These are phyloP conservation scores for Patellaria atrata DNA, from an alignment of 495 filamentous ascomycete genomes.

Conservation along the genomic window DNA sequence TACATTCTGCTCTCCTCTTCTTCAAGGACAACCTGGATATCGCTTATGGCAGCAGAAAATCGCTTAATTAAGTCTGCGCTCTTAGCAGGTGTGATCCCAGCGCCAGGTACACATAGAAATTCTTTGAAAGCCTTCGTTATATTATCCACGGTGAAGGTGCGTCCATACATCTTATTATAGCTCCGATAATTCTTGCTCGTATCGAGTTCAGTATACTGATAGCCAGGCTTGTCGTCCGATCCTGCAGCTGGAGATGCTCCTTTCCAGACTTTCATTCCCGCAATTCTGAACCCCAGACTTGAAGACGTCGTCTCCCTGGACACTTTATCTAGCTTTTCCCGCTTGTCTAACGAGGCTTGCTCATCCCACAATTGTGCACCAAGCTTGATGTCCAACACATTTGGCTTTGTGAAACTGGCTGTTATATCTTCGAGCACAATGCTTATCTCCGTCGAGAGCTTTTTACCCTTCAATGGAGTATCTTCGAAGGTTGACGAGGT, in stretches of 20 bases:
- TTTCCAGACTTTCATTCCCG: constrained; percentile 87
- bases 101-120: too few species aligned
- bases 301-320: constrained; percentile 65
- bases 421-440: constrained; percentile 83
- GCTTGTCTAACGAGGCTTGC: constrained; percentile 62
- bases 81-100: too few species aligned
- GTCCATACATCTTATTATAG: constrained; percentile 82
- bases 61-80: too few species aligned
- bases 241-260: constrained; percentile 37
- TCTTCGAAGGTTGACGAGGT: constrained; percentile 34
- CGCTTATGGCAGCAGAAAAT: constrained; percentile 52
- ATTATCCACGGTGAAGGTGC: constrained; percentile 53
- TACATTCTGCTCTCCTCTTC: constrained; percentile 85
- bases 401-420: constrained; percentile 66
- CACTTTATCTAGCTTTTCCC: constrained; percentile 63
- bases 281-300: constrained; percentile 71
- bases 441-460: constrained; percentile 49
- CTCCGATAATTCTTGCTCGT: constrained; percentile 47
- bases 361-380: constrained; percentile 78
- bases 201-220: constrained; percentile 30
- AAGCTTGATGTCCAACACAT: constrained; percentile 91
- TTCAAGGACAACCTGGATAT: constrained; percentile 50
- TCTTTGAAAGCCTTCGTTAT: constrained; percentile 59
- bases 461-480: constrained; percentile 23
- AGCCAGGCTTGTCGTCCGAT: constrained; percentile 24